Evolutionary conservation across 148 eudicot species (phyloP).

Genomic region (Hydrangea macrophylla): DNA sequence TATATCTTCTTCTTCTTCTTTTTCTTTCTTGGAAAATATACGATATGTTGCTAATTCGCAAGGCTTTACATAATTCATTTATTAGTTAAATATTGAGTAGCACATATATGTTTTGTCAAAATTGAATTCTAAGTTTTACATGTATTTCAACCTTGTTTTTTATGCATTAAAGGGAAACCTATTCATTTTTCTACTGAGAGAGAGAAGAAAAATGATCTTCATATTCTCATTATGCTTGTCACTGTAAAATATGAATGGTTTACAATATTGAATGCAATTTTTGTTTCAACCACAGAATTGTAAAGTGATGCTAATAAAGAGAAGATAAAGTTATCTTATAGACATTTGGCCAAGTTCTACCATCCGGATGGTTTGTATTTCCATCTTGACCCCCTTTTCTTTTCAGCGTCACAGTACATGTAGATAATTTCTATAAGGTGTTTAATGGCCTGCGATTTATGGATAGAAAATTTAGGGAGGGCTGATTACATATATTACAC

Average conservation of each 20-base stretch:
- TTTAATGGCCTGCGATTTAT: background rate
- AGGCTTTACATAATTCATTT: too few species aligned
- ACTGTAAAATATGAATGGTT: background rate
- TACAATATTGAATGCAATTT: slow-evolving; percentile 2
- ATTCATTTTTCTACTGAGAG: background rate
- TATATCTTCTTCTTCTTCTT: too few species aligned
- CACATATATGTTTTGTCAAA: background rate
- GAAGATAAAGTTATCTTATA: slow-evolving; percentile 65
- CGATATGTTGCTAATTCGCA: too few species aligned
- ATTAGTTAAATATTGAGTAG: too few species aligned
- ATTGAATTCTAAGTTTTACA: background rate
- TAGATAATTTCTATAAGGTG: background rate
- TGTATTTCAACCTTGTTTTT: slow-evolving; percentile 3
- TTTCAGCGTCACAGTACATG: too few species aligned
- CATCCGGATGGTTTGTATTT: slow-evolving; percentile 93
- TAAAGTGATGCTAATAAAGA: slow-evolving; percentile 86
- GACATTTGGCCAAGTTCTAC: slow-evolving; percentile 90
- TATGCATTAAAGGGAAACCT: background rate
- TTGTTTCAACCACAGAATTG: slow-evolving; percentile 49
- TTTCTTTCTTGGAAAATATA: too few species aligned
- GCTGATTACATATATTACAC: too few species aligned
- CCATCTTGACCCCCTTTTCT: slow-evolving; percentile 13
- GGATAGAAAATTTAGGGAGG: too few species aligned
- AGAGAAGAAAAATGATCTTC: background rate
- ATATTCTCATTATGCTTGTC: background rate